Base-by-base conservation (phyloP, 192 early-diverging fungal species). In the Rhizophagus sp. region DNA sequence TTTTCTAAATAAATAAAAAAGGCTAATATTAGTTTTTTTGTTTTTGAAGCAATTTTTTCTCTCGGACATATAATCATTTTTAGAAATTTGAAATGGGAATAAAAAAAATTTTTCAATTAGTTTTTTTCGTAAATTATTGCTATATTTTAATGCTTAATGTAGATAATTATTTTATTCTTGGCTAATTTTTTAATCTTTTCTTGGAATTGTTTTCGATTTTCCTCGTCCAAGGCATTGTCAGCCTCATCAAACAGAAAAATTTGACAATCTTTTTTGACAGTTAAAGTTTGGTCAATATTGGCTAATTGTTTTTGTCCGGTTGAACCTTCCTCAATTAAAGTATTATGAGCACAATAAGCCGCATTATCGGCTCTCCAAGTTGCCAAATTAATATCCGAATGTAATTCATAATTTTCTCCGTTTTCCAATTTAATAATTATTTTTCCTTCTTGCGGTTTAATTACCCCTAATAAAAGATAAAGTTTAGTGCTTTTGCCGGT, bases 231-330 rank as follows among this genome's bases (percentile, higher is more conserved):
- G 27, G 67, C 67, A 36, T 69, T 69, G 39, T 69, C 67, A 1
- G 67, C 67, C 39, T 69, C 67, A 41, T 69, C 67, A 69, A 69
- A 69, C 1, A 69, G 2, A 12, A 69, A 69, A 19, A 69, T n/a
- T n/a, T n/a, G 5, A 7, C 1, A 69, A 34, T 34, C 67, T 69
- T 4, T 36, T 69, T 69, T 69, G 19, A 0, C 2, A 9, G 19
- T 19, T 41, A 69, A 69, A 69, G 19, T 22, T 41, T 69, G 67
- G 2, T 69, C 19, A 8, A 69, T 8, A 69, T 69, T 69, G 12
- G 33, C 67, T 11, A 69, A 69, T 36, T 69, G 67, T 69, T 69
- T 69, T 36, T 69, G 67, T 24, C 67, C 67, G 15, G 67, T 69
- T 7, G 67, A 69, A 69, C 67, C 33, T 36, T 44, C 33, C 33